Percentiles rank a stretch among this genome's conserved stretches.
These are phyloP conservation scores for Loxodes magnus DNA, from an alignment of 73 alveolate genomes.

Conservation along the genomic window DNA sequence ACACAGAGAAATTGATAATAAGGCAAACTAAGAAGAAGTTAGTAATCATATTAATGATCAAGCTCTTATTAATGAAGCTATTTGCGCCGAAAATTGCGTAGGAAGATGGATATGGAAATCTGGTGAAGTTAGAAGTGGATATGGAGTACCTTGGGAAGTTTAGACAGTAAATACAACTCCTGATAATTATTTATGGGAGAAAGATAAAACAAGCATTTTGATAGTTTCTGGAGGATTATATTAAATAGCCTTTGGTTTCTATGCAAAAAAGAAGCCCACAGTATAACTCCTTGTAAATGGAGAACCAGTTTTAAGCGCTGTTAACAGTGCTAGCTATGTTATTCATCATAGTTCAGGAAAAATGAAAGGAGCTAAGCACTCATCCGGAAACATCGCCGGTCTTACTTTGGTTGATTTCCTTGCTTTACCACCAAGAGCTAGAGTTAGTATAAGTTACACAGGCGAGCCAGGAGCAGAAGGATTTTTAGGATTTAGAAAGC, in stretches of 20 bases:
- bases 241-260: constrained; percentile 84
- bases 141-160: constrained; percentile 92
- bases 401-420: constrained; percentile 84
- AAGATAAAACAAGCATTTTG: constrained; percentile 74
- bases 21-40: constrained; percentile 45
- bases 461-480: constrained; percentile 71
- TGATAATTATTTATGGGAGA: constrained; percentile 95
- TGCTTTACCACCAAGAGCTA: constrained; percentile 92
- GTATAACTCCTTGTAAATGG: constrained; percentile 87
- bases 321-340: constrained; percentile 35
- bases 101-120: constrained; percentile 97
- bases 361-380: constrained; percentile 69
- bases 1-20: constrained; percentile 62
- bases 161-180: constrained; percentile 88
- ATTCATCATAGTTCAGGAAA: constrained; percentile 64
- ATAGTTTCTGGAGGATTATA: constrained; percentile 92
- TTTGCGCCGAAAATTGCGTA: constrained; percentile 82
- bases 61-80: constrained; percentile 78
- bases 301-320: constrained; percentile 75
- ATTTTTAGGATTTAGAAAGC: constrained; percentile 20
- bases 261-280: constrained; percentile 80
- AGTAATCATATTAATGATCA: constrained; percentile 54
- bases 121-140: constrained; percentile 70
- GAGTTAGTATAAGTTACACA: constrained; percentile 67
- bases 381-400: constrained; percentile 86